phyloP scores from a whole-genome alignment of 2,329 filamentous ascomycete species.

The Stachybotrys chlorohalonatus region DNA sequence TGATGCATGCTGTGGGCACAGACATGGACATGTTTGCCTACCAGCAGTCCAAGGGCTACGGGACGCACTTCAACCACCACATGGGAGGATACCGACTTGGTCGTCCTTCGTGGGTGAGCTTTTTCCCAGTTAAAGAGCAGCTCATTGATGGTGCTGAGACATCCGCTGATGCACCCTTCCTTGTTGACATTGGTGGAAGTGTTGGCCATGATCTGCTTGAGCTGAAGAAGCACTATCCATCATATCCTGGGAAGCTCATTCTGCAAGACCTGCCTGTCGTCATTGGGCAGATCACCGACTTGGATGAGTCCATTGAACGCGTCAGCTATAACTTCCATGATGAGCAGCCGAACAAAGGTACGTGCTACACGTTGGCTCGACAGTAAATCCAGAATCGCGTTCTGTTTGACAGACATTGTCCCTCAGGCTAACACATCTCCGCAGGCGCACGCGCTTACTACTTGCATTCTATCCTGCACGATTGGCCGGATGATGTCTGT shows the following conservation, averaged over 20 bases:
- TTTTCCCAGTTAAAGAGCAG: conserved; percentile 22
- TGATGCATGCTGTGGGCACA: conserved; percentile 24
- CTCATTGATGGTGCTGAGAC: conserved; percentile 17
- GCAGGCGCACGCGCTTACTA: conserved; percentile 28
- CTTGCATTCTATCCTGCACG: conserved; percentile 30
- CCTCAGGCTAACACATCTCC: not conserved
- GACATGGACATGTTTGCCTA: conserved; percentile 24
- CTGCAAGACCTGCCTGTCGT: conserved; percentile 39
- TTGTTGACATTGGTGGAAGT: conserved; percentile 26
- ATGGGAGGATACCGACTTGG: conserved; percentile 27
- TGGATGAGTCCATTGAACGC: conserved; percentile 18
- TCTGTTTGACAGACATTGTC: not conserved
- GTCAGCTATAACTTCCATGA: conserved; percentile 37
- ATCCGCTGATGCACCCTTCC: conserved; percentile 13
- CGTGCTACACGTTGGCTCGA: not conserved
- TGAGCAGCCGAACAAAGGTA: conserved; percentile 34
- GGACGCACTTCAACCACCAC: conserved; percentile 25
- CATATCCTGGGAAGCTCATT: conserved; percentile 30
- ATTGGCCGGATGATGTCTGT: conserved; percentile 28
- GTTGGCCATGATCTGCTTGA: conserved; percentile 24
- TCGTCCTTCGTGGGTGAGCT: conserved; percentile 24
- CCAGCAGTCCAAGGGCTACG: conserved; percentile 17
- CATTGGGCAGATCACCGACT: conserved; percentile 18
- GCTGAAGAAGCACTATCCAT: conserved; percentile 22
- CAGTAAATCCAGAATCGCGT: not conserved